These are phyloP conservation scores for Penicillium expansum DNA, from an alignment of 2,329 filamentous ascomycete species.

Conservation along the genomic window DNA sequence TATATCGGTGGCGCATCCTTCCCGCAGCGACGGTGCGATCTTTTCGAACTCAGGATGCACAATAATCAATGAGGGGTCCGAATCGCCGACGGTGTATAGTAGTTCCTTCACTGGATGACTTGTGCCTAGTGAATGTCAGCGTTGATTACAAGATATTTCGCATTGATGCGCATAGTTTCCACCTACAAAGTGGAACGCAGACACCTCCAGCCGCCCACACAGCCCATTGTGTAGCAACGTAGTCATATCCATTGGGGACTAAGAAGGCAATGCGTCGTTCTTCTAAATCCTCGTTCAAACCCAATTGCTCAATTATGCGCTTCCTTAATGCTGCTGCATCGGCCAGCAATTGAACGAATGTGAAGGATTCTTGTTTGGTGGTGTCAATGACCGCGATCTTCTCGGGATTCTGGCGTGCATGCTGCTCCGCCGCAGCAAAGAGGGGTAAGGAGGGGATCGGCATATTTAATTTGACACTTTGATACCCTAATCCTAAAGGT, in stretches of 20 bases:
- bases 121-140: slow-evolving; percentile 31
- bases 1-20: slow-evolving; percentile 27
- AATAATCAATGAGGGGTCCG: slow-evolving; percentile 43
- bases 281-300: slow-evolving; percentile 31
- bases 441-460: slow-evolving; percentile 41
- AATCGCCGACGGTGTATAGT: slow-evolving; percentile 43
- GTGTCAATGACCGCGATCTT: slow-evolving; percentile 43
- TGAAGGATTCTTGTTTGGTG: slow-evolving; percentile 40
- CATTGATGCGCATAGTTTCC: neutral
- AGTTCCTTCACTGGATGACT: slow-evolving; percentile 44
- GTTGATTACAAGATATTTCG: neutral
- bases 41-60: slow-evolving; percentile 41
- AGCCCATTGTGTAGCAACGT: slow-evolving; percentile 45
- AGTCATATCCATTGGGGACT: slow-evolving; percentile 43
- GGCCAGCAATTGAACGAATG: slow-evolving; percentile 41
- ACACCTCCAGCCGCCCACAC: slow-evolving; percentile 46
- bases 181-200: slow-evolving; percentile 44
- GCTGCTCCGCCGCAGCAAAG: slow-evolving; percentile 39
- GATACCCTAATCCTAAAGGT: neutral
- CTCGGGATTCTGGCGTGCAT: slow-evolving; percentile 31
- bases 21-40: slow-evolving; percentile 31
- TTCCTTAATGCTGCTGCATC: slow-evolving; percentile 39
- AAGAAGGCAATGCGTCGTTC: slow-evolving; percentile 42
- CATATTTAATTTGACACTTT: slow-evolving; percentile 3
- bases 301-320: slow-evolving; percentile 34